Evolutionary conservation across 2,329 filamentous ascomycete genomes (phyloP), one percentile per base, ranked within the genome.

Genomic region (Xenoacremonium recifei): DNA sequence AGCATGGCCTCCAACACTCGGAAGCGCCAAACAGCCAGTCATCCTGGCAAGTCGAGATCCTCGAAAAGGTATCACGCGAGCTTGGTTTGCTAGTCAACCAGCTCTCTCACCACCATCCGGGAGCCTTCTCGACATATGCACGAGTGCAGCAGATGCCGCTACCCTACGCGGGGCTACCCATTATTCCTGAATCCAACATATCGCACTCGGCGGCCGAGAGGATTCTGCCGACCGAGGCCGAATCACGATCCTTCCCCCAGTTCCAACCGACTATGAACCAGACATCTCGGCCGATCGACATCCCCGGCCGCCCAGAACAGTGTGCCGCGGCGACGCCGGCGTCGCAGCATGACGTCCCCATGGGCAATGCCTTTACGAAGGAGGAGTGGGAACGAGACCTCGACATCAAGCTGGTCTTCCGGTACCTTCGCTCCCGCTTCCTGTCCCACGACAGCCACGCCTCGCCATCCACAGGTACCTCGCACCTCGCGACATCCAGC

Each of bases 321-420:
- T 25, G 47, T 5, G 40, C 43, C 15, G 53, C 59, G 11, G 48
- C 51, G n/a, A 33, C 31, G 21, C 55, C 51, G 21, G 41, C 44
- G 17, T 45, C 49, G 19, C 43, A 35, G 32, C 53, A 59, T 18
- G 58, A 63, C 23, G 40, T 49, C 13, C 41, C 47, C 4, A 54
- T 58, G 51, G 48, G 51, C 34, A 58, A 60, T 32, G 44, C 63
- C 1, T 82, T 82, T 48, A 79, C 77, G 2, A 75, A 88, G 55
- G 87, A 93, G 25, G 93, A 96, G 60, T 99, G 93, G 93, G 91
- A 97, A 66, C 84, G 85, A 46, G 88, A 96, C 40, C 77, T 97
- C 5, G 91, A 97, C 58, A 80, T 96, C 51, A 87, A 87, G 60
- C 86, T 96, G 63, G 87, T 97, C 23, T 97, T 97, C 70, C 82